phyloP scores from a whole-genome alignment of 768 basidiomycete species.

The Asterophora parasitica region DNA sequence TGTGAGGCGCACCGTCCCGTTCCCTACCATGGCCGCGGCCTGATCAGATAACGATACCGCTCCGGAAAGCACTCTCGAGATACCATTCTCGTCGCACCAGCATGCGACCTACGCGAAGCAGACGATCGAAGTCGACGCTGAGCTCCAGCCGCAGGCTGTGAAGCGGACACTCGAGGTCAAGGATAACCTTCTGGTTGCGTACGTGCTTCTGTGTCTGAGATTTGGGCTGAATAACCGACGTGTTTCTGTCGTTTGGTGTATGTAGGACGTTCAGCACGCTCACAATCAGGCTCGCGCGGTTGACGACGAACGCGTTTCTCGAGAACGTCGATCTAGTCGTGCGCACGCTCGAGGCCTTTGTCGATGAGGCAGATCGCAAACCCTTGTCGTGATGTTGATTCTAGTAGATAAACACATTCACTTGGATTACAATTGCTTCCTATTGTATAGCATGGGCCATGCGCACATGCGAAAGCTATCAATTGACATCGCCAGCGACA shows the following conservation, averaged over 20 bases:
- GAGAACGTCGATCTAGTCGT: constrained; percentile 86
- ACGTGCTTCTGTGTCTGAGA: constrained; percentile 25
- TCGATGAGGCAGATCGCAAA: constrained; percentile 50
- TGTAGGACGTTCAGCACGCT: constrained; percentile 67
- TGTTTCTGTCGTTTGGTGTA: constrained; percentile 6
- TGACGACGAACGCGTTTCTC: constrained; percentile 81
- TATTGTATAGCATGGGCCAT: too few relatives aligned
- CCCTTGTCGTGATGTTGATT: constrained; percentile 11
- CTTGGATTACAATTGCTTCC: too few relatives aligned
- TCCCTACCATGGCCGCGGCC: not conserved
- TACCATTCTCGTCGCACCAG: constrained; percentile 69
- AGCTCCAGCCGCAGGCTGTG: constrained; percentile 79
- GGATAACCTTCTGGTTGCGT: constrained; percentile 72
- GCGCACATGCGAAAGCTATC: too few relatives aligned
- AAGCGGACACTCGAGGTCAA: constrained; percentile 66
- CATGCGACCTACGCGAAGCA: constrained; percentile 82
- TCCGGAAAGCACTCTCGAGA: constrained; percentile 49
- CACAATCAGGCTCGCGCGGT: constrained; percentile 80
- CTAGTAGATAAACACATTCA: too few relatives aligned
- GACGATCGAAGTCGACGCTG: constrained; percentile 82
- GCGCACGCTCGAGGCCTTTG: constrained; percentile 78
- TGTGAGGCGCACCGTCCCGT: constrained; percentile 33
- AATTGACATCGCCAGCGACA: too few relatives aligned
- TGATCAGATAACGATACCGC: constrained; percentile 1
- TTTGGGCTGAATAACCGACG: not conserved